Percentiles rank a stretch among this genome's conserved stretches.
These are phyloP conservation scores for Plenodomus lindquistii DNA, from an alignment of 2,329 filamentous ascomycete species.

Conservation along the genomic window DNA sequence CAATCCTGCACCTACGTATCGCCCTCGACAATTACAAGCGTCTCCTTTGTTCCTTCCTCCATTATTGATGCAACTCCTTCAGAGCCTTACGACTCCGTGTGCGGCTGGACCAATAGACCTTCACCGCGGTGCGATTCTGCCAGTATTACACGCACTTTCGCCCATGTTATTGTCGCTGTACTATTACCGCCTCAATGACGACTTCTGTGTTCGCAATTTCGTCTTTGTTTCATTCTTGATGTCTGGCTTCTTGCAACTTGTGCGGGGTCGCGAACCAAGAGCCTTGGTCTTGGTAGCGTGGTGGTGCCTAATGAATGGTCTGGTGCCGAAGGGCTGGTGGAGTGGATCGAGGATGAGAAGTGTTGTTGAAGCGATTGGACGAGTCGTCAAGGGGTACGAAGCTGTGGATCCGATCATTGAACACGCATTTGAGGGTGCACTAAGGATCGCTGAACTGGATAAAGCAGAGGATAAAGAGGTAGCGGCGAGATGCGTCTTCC, in stretches of 20 bases:
- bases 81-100: conserved; percentile 15
- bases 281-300: conserved; percentile 33
- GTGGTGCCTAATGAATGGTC: conserved; percentile 31
- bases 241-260: conserved; percentile 30
- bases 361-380: conserved; percentile 27
- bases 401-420: conserved; percentile 13
- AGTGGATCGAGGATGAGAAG: conserved; percentile 10
- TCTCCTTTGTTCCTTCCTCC: conserved; percentile 35
- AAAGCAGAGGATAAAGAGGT: conserved; percentile 18
- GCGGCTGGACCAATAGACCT: conserved; percentile 20
- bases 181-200: conserved; percentile 32
- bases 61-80: conserved; percentile 25
- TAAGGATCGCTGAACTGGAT: conserved; percentile 17
- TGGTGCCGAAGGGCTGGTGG: conserved; percentile 36
- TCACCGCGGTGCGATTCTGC: conserved; percentile 24
- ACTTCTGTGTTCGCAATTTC: conserved; percentile 35
- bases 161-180: conserved; percentile 41
- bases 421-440: conserved; percentile 23
- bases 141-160: conserved; percentile 33
- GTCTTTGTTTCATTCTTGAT: conserved; percentile 37
- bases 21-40: conserved; percentile 3
- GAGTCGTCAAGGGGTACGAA: conserved; percentile 12
- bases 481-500: conserved; percentile 31
- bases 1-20: conserved; percentile 33
- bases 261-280: conserved; percentile 26